Evolutionary conservation across 73 alveolate genomes (phyloP).

Genomic region (Paramecium caudatum): DNA sequence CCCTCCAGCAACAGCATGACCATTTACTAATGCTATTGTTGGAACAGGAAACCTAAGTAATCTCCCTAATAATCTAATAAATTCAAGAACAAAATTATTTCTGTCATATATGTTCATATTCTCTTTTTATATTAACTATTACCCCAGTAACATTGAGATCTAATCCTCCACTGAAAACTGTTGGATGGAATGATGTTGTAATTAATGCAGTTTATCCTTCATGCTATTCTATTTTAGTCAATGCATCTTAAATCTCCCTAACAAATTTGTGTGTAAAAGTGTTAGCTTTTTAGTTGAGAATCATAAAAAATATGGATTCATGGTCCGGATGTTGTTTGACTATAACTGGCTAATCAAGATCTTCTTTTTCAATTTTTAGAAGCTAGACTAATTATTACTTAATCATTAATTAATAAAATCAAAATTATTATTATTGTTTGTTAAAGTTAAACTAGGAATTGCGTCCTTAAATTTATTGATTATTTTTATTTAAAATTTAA

Average conservation of each 20-base stretch:
- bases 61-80: conserved; percentile 75
- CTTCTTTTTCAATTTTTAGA: not conserved
- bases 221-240: conserved; percentile 65
- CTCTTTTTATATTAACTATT: not conserved
- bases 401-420: conserved; percentile 32
- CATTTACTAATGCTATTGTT: conserved; percentile 81
- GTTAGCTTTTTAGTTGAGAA: conserved; percentile 52
- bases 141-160: conserved; percentile 70
- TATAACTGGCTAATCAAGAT: conserved; percentile 39
- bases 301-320: conserved; percentile 6
- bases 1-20: conserved; percentile 88
- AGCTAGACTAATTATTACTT: conserved; percentile 34
- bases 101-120: conserved; percentile 49
- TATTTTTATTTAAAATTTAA: not conserved
- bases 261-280: conserved; percentile 37
- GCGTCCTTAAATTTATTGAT: not conserved
- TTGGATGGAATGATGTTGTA: conserved; percentile 71
- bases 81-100: conserved; percentile 62
- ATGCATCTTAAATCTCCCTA: conserved; percentile 32
- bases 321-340: conserved; percentile 41
- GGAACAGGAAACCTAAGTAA: conserved; percentile 78
- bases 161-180: conserved; percentile 70
- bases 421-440: not conserved
- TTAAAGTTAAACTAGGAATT: not conserved
- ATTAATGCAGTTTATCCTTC: conserved; percentile 75